Conservation (phyloP, 305 asterid genomes). For the Fraxinus ornus region DNA sequence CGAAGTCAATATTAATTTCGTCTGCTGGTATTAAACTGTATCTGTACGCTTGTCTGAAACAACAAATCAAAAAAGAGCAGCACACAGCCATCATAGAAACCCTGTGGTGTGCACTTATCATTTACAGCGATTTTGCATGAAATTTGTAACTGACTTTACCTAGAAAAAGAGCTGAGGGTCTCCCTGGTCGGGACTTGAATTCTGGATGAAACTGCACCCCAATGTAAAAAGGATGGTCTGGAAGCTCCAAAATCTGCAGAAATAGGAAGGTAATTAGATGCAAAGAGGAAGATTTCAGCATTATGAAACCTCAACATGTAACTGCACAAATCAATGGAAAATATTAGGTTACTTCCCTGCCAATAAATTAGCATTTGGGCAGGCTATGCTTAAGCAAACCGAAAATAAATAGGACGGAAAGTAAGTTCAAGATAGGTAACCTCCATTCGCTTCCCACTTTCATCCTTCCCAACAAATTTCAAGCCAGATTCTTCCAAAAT, state of each 20-base stretch:
- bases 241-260: slow-evolving; percentile 75
- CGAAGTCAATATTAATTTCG: too few species aligned
- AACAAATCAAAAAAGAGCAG: background rate
- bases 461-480: slow-evolving; percentile 89
- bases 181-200: slow-evolving; percentile 91
- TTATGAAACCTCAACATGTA: slow-evolving; percentile 3
- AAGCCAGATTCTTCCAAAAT: slow-evolving; percentile 73
- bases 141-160: slow-evolving; percentile 41
- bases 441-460: slow-evolving; percentile 93
- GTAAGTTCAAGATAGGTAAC: slow-evolving; percentile 30
- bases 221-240: slow-evolving; percentile 78
- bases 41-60: background rate
- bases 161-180: slow-evolving; percentile 76
- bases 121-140: background rate
- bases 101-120: background rate
- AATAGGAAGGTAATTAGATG: slow-evolving; percentile 18
- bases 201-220: slow-evolving; percentile 99
- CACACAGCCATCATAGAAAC: background rate
- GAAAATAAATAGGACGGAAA: background rate
- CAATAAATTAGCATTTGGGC: background rate
- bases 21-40: background rate
- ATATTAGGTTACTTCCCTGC: background rate
- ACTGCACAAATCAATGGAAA: background rate
- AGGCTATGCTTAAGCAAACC: background rate
- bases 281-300: slow-evolving; percentile 12